phyloP scores from a whole-genome alignment of 75 land plant species.

The Ceratopteris richardii region DNA sequence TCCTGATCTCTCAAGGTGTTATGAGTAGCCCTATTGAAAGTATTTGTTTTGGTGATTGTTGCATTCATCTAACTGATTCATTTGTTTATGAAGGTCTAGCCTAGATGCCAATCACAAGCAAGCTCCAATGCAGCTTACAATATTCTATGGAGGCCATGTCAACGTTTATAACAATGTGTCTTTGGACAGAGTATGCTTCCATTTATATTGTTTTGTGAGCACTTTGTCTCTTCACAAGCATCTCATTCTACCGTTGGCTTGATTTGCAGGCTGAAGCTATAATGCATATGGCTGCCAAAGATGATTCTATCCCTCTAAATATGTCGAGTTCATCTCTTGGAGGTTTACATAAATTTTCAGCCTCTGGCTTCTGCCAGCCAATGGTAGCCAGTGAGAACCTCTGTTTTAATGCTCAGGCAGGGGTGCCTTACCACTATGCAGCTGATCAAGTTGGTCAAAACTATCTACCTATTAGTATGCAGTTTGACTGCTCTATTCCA shows the following conservation, averaged over 20 bases:
- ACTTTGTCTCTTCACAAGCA: neutral
- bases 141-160: conserved; percentile 48
- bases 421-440: neutral
- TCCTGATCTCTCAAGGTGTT: too few relatives aligned
- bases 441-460: neutral
- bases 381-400: too few relatives aligned
- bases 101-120: neutral
- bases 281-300: conserved; percentile 29
- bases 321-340: too few relatives aligned
- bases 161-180: conserved; percentile 44
- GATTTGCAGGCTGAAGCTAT: conserved; percentile 27
- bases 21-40: too few relatives aligned
- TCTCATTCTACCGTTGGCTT: conserved; percentile 1
- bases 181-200: conserved; percentile 34
- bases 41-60: too few relatives aligned
- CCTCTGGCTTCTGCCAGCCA: too few relatives aligned
- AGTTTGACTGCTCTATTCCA: neutral
- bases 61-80: too few relatives aligned
- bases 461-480: neutral
- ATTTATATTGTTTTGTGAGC: neutral
- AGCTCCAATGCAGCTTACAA: conserved; percentile 30
- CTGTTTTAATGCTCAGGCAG: neutral
- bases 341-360: too few relatives aligned
- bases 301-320: neutral
- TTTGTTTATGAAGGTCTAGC: too few relatives aligned